Percentiles rank a stretch among this genome's conserved stretches.
These are phyloP conservation scores for Penicillium sp. DNA, from an alignment of 2,329 filamentous ascomycete species.

Conservation along the genomic window DNA sequence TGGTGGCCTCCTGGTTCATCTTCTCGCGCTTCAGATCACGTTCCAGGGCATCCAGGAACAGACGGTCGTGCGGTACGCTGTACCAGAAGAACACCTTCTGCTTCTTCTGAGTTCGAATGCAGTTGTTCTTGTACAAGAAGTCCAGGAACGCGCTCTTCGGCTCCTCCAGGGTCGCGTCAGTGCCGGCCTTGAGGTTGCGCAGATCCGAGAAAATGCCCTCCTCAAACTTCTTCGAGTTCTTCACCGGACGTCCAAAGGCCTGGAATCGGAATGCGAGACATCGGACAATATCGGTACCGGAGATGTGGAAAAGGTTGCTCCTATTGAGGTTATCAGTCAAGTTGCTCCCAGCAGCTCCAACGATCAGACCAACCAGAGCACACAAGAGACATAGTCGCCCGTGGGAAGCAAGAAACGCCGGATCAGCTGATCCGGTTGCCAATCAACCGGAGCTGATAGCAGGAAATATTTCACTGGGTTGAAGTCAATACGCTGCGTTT, in stretches of 20 bases:
- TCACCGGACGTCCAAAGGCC: slow-evolving; percentile 95
- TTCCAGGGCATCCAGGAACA: slow-evolving; percentile 96
- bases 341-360: slow-evolving; percentile 7
- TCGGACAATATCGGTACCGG: slow-evolving; percentile 96
- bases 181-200: slow-evolving; percentile 96
- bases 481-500: slow-evolving; percentile 7
- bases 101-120: slow-evolving; percentile 99
- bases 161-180: slow-evolving; percentile 96
- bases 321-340: slow-evolving; percentile 43
- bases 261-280: slow-evolving; percentile 98
- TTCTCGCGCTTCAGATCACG: slow-evolving; percentile 98
- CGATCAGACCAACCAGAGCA: slow-evolving; percentile 71
- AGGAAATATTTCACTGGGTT: slow-evolving; percentile 94
- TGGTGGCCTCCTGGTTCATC: slow-evolving; percentile 98
- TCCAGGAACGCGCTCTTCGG: slow-evolving; percentile 98
- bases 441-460: slow-evolving; percentile 97
- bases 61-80: slow-evolving; percentile 93
- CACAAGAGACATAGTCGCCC: slow-evolving; percentile 97
- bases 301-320: slow-evolving; percentile 99
- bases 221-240: slow-evolving; percentile 99
- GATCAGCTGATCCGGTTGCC: slow-evolving; percentile 95
- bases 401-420: slow-evolving; percentile 92
- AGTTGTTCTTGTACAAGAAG: slow-evolving; percentile 99
- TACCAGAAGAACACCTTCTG: slow-evolving; percentile 99
- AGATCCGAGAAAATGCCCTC: slow-evolving; percentile 99